These are phyloP conservation scores for Sporothrix phasma DNA, from an alignment of 2,329 filamentous ascomycete species.

Conservation along the genomic window DNA sequence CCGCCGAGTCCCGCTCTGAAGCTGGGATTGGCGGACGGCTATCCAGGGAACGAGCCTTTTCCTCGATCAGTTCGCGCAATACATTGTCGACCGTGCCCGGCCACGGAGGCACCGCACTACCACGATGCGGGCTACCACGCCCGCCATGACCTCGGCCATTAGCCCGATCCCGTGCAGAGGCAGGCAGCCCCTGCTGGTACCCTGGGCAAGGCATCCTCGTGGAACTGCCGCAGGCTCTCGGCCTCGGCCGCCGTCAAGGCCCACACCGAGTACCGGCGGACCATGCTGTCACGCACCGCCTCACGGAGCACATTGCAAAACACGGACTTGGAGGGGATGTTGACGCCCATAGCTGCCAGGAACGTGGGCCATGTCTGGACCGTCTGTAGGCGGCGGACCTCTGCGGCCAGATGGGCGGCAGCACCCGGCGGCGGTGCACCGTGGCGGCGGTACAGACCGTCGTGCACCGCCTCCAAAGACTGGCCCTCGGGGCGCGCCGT, in stretches of 20 bases:
- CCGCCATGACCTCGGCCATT: not conserved
- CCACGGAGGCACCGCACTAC: not conserved
- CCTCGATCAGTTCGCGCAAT: not conserved
- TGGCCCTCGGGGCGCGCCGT: conserved; percentile 28
- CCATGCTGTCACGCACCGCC: conserved; percentile 27
- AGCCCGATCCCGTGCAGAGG: not conserved
- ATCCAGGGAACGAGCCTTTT: not conserved
- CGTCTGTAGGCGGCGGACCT: conserved; percentile 34
- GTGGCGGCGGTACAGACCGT: conserved; percentile 37
- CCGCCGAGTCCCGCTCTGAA: not conserved
- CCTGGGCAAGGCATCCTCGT: not conserved
- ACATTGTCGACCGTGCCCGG: not conserved
- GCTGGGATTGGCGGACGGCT: not conserved
- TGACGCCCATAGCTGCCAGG: conserved; percentile 34
- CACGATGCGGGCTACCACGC: not conserved
- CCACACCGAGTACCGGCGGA: conserved; percentile 25
- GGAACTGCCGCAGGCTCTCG: not conserved
- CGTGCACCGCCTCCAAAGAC: conserved; percentile 31
- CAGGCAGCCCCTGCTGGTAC: not conserved
- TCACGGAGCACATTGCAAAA: conserved; percentile 28
- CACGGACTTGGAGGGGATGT: conserved; percentile 18
- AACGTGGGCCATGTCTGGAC: conserved; percentile 35
- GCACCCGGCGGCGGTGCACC: conserved; percentile 35
- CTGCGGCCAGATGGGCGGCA: conserved; percentile 31
- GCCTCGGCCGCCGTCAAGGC: not conserved